A percentile compares a stretch with the other conserved stretches of the same genome.
Conservation (phyloP, 1,284 basidiomycete species). For the Tylopilus sp. region DNA sequence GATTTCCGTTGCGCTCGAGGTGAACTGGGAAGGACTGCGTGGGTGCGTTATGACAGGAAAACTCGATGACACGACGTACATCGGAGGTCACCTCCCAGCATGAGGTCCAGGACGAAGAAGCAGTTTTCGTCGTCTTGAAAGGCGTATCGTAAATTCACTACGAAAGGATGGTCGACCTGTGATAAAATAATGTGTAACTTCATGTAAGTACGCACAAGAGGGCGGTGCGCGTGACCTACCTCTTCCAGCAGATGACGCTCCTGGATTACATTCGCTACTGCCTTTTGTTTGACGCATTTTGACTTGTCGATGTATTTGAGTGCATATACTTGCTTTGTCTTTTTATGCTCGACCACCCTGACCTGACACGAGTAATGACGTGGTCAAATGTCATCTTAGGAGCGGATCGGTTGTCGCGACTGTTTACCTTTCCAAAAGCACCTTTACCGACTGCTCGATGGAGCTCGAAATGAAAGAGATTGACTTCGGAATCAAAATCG, state of each 20-base stretch:
- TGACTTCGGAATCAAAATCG: slow-evolving; percentile 92
- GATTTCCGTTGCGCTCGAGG: slow-evolving; percentile 72
- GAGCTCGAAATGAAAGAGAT: slow-evolving; percentile 94
- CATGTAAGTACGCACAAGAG: neutral
- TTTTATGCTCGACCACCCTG: slow-evolving; percentile 94
- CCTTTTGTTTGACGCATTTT: slow-evolving; percentile 87
- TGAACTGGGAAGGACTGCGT: slow-evolving; percentile 59
- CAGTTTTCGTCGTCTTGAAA: slow-evolving; percentile 98
- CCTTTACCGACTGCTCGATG: slow-evolving; percentile 93
- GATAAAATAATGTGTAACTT: slow-evolving; percentile 20
- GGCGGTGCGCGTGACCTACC: slow-evolving; percentile 44
- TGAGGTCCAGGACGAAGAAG: slow-evolving; percentile 95
- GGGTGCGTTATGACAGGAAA: slow-evolving; percentile 6
- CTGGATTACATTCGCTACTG: slow-evolving; percentile 92
- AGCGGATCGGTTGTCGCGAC: slow-evolving; percentile 26
- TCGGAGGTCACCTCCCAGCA: slow-evolving; percentile 92
- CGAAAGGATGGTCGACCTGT: slow-evolving; percentile 91
- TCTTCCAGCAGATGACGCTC: slow-evolving; percentile 88
- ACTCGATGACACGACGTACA: slow-evolving; percentile 52
- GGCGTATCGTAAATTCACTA: slow-evolving; percentile 93
- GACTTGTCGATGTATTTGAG: slow-evolving; percentile 98
- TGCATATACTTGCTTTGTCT: slow-evolving; percentile 88
- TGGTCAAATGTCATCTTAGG: neutral
- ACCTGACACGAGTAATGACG: slow-evolving; percentile 41
- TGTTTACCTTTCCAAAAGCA: slow-evolving; percentile 89